A percentile compares a stretch with the other conserved stretches of the same genome.
Conservation (phyloP, 192 early-diverging fungal genomes). For the Lobosporangium transversale region DNA sequence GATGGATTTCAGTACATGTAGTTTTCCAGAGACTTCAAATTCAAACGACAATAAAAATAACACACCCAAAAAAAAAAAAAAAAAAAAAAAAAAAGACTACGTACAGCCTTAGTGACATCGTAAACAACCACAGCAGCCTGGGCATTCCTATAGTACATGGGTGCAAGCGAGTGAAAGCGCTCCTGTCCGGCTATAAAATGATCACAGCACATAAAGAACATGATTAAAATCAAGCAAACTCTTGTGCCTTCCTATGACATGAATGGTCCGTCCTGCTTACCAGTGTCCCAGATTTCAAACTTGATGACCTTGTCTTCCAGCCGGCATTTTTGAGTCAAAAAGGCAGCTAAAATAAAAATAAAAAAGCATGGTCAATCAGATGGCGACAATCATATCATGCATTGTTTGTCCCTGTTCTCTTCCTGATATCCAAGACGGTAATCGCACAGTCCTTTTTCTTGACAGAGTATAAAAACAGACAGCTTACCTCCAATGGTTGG, state of each 20-base stretch:
- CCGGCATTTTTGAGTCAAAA: slow-evolving; percentile 93
- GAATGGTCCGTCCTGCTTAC: no score
- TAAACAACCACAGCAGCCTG: slow-evolving; percentile 97
- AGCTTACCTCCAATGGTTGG: slow-evolving; percentile 91
- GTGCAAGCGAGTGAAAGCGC: slow-evolving; percentile 94
- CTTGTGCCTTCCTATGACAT: no score
- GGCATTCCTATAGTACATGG: slow-evolving; percentile 98
- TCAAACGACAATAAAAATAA: slow-evolving; percentile 4
- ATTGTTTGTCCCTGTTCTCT: no score
- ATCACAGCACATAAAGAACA: no score
- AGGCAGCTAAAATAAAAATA: slow-evolving; percentile 65
- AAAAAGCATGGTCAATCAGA: neutral
- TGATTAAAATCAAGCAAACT: no score
- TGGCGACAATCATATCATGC: no score
- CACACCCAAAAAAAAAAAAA: neutral
- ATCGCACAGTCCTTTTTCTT: no score
- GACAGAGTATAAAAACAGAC: no score
- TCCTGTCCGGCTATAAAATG: slow-evolving; percentile 86
- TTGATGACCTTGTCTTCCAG: slow-evolving; percentile 87
- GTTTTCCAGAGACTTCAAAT: no score
- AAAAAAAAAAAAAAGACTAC: slow-evolving; percentile 2
- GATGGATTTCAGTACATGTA: no score
- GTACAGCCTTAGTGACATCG: slow-evolving; percentile 87
- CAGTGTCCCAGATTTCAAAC: slow-evolving; percentile 90
- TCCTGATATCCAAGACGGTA: no score